Evolutionary conservation across 495 filamentous ascomycete genomes (phyloP), one percentile per base, ranked within the genome.

Genomic region (Talaromyces adpressus): DNA sequence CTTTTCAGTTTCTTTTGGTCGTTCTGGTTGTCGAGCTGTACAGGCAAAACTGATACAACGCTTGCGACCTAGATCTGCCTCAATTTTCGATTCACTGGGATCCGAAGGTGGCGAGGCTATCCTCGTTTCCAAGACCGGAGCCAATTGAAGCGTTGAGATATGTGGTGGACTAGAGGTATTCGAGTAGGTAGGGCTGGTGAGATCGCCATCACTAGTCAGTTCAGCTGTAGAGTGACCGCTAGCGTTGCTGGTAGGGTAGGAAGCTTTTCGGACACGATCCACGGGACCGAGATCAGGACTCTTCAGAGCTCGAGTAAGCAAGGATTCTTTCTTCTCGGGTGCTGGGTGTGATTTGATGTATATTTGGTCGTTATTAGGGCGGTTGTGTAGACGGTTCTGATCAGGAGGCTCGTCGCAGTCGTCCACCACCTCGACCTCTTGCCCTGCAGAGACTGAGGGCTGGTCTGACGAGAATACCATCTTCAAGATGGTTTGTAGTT

Each of bases 11-110:
- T 71, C 64, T 20, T 62, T 64, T 20, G 72, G 22, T 3, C 64
- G 64, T 45, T 74, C 70, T 25, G 68, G 61, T 59, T 81, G 77
- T 12, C 77, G 75, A 25, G 52, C 22, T 23, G 77, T 89, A 73
- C 93, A 97, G 56, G 91, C 93, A 75, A 98, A 98, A 39, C 84
- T 92, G 66, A 98, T 97, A 76, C 90, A 93, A 57, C 95, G 85
- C 77, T 91, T 96, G 69, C 87, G 85, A 20, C 85, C 87, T 36
- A 89, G 71, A 25, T 79, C 78, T 25, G 76, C 81, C 68, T 87
- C 85, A 14, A 85, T 73, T n/a, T 70, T 75, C 7, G 70, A 77
- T 66, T 82, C 80, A 47, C 67, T 70, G 63, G 70, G 63, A 18
- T 62, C 53, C 53, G 34, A 68, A 68, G 39, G 64, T 73, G 3